Evolutionary conservation across 371 early-diverging fungal genomes (phyloP), one percentile per base, ranked within the genome.

Genomic region (Fennellomyces sp.): DNA sequence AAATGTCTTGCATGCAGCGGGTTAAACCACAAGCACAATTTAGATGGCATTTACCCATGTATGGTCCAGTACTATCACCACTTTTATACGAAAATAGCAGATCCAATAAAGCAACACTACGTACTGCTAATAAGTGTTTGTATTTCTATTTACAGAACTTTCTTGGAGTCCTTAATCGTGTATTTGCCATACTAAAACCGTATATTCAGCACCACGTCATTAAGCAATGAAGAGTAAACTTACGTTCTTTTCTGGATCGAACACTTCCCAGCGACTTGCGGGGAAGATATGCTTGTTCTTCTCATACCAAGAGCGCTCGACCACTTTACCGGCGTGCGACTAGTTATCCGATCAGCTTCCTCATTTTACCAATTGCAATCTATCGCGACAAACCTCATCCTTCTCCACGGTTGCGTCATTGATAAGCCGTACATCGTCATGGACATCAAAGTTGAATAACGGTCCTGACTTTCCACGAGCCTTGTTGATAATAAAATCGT

Each of bases 231-330:
- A 38, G 50, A 13, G 4, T 12, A 36, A 10, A 73, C 79, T 71
- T 68, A 81, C 84, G 39, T 85, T 76, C 76, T 93, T 93, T 52
- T 91, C 85, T 0, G 96, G 94, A 64, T 96, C 96, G 73, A 92
- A 97, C 7, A 92, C 80, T 71, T 97, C 96, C 94, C 96, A 97
- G 49, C 97, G 87, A 42, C 88, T 91, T 0, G 96, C 94, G 5
- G 97, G 97, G 69, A 97, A 97, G 26, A 96, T 97, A 54, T 97
- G 97, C 76, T 96, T 97, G 72, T 97, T 95, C 59, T 92, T 88
- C 66, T 97, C 97, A 63, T 97, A 97, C 93, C 97, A 97, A 2
- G 88, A 66, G 28, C 95, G 81, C 72, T 97, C 94, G 17, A 95
- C 89, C 4, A 97, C 94, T 66, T 97, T 97, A 55, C 96, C 97